A percentile compares a stretch with the other conserved stretches of the same genome.
Evolutionary conservation across 73 alveolate genomes (phyloP).

Genomic region (Halteria grandinella): DNA sequence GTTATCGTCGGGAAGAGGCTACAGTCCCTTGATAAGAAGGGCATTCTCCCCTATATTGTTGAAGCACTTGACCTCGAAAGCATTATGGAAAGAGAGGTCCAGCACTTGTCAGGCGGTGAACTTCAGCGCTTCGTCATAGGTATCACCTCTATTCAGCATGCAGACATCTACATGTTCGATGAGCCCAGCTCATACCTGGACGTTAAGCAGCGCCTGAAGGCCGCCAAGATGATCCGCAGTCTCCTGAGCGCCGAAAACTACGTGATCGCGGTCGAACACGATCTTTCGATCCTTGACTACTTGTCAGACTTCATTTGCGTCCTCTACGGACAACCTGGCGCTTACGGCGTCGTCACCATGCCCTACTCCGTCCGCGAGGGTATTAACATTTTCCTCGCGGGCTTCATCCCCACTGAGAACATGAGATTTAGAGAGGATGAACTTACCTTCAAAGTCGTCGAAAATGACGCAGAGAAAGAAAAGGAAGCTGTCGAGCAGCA

Average conservation of each 20-base stretch:
- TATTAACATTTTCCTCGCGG: conserved; percentile 97
- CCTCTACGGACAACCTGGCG: conserved; percentile 98
- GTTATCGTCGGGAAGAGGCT: conserved; percentile 92
- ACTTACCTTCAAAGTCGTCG: conserved; percentile 91
- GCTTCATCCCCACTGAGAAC: conserved; percentile 99
- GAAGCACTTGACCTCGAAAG: conserved; percentile 83
- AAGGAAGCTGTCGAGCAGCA: conserved; percentile 57
- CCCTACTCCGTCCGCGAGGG: conserved; percentile 99
- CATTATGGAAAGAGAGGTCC: conserved; percentile 92
- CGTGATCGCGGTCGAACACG: conserved; percentile 97
- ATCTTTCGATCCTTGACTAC: conserved; percentile 97
- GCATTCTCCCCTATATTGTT: conserved; percentile 48
- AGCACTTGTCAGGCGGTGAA: conserved; percentile 98
- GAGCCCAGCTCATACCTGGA: conserved; percentile 99
- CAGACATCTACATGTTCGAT: conserved; percentile 99
- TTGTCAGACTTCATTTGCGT: conserved; percentile 98
- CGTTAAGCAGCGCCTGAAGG: conserved; percentile 95
- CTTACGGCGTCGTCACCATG: conserved; percentile 99
- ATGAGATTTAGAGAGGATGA: conserved; percentile 98
- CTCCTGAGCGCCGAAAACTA: conserved; percentile 87
- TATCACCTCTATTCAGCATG: conserved; percentile 93
- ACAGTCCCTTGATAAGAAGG: conserved; percentile 86
- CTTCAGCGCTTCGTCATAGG: conserved; percentile 97
- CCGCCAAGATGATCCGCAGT: conserved; percentile 92
- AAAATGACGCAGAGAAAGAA: conserved; percentile 74